Percentiles rank a stretch among this genome's conserved stretches.
phyloP scores from a whole-genome alignment of 352 stramenopile genomes.

The Hyphochytrium catenoides region DNA sequence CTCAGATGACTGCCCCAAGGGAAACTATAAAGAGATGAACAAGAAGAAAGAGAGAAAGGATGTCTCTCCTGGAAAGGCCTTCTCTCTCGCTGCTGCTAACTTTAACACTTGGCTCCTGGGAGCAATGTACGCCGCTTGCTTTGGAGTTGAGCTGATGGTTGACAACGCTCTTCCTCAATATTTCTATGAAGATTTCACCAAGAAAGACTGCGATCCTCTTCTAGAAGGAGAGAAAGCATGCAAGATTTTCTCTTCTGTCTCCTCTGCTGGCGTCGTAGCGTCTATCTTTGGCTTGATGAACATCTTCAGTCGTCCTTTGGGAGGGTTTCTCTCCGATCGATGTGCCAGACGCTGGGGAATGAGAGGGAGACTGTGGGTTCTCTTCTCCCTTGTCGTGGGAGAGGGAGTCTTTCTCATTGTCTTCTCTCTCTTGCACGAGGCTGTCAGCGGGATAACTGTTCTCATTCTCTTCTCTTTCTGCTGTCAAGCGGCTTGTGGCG shows the following conservation, averaged over 20 bases:
- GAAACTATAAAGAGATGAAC: conserved; percentile 69
- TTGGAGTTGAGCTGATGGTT: conserved; percentile 82
- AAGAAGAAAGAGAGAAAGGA: conserved; percentile 24
- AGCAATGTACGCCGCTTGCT: conserved; percentile 74
- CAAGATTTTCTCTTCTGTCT: conserved; percentile 21
- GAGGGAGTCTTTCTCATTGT: conserved; percentile 57
- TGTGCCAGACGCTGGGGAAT: conserved; percentile 59
- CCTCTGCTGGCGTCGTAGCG: conserved; percentile 47
- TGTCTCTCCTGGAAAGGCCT: conserved; percentile 13
- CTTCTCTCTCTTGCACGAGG: conserved; percentile 41
- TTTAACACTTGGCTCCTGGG: conserved; percentile 74
- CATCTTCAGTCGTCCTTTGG: conserved; percentile 64
- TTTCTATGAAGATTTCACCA: conserved; percentile 68
- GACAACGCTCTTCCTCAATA: conserved; percentile 84
- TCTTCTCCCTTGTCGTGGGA: conserved; percentile 42
- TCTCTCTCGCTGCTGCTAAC: conserved; percentile 35
- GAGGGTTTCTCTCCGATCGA: conserved; percentile 57
- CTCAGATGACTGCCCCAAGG: conserved; percentile 69
- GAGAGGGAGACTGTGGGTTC: conserved; percentile 52
- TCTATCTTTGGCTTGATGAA: conserved; percentile 84
- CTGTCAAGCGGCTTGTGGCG: conserved; percentile 49
- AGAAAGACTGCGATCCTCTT: conserved; percentile 16
- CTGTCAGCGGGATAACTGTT: conserved; percentile 40
- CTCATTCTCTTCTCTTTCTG: conserved; percentile 77
- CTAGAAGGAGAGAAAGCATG: conserved; percentile 12